These are phyloP conservation scores for Amanita rubescens DNA, from an alignment of 768 basidiomycete genomes.

Conservation along the genomic window DNA sequence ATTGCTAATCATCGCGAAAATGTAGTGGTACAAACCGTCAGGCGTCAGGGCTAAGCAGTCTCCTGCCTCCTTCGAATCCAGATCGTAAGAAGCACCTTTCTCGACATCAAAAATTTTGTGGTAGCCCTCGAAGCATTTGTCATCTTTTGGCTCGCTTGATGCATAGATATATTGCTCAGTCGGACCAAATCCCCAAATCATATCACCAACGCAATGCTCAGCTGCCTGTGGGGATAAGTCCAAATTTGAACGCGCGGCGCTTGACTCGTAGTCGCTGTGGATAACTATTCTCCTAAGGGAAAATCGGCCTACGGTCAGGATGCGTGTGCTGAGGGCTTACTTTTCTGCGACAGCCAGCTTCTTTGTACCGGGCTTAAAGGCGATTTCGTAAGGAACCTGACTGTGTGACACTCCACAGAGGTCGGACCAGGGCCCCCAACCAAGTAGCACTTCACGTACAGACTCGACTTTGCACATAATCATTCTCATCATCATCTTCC, in stretches of 20 bases:
- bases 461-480: conserved; percentile 5
- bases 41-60: conserved; percentile 42
- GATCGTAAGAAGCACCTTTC: conserved; percentile 18
- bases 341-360: conserved; percentile 36
- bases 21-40: conserved; percentile 28
- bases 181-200: conserved; percentile 42
- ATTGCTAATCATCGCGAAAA: neutral
- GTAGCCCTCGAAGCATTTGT: conserved; percentile 25
- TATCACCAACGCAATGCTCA: conserved; percentile 32
- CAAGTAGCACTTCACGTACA: neutral
- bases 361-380: conserved; percentile 34
- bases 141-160: conserved; percentile 41
- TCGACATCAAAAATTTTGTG: conserved; percentile 46
- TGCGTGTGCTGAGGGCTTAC: conserved; percentile 16
- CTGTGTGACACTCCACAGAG: conserved; percentile 9
- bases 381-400: conserved; percentile 33
- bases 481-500: conserved; percentile 10
- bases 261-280: conserved; percentile 11
- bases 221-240: conserved; percentile 13
- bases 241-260: conserved; percentile 8
- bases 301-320: conserved; percentile 2
- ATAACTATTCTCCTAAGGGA: conserved; percentile 18
- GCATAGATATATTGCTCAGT: conserved; percentile 41
- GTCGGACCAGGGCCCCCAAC: neutral
- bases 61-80: conserved; percentile 45